These are phyloP conservation scores for Helianthus annuus DNA, from an alignment of 129 eudicot genomes.

Conservation along the genomic window HanXRQr2.0-SUNRISE NC_035434.2:8189441-8189940, in stretches of 20 bases:
- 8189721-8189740: conserved; percentile 75
- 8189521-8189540: background rate
- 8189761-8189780: conserved; percentile 71
- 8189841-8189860: background rate
- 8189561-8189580: background rate
- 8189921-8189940: no score
- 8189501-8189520: background rate
- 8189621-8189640: conserved; percentile 1
- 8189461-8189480: background rate
- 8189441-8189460: conserved; percentile 2
- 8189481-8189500: background rate
- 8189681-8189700: conserved; percentile 85
- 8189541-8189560: background rate
- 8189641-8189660: conserved; percentile 1
- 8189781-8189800: conserved; percentile 44
- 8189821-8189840: background rate
- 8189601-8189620: background rate
- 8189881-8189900: no score
- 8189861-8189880: background rate
- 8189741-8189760: conserved; percentile 69
- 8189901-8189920: no score
- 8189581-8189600: background rate
- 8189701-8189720: conserved; percentile 64
- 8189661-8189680: conserved; percentile 65
- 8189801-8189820: background rate